A percentile compares a stretch with the other conserved stretches of the same genome.
phyloP scores from a whole-genome alignment of 805 yeast species.

The Schwanniomyces yamadae region DNA sequence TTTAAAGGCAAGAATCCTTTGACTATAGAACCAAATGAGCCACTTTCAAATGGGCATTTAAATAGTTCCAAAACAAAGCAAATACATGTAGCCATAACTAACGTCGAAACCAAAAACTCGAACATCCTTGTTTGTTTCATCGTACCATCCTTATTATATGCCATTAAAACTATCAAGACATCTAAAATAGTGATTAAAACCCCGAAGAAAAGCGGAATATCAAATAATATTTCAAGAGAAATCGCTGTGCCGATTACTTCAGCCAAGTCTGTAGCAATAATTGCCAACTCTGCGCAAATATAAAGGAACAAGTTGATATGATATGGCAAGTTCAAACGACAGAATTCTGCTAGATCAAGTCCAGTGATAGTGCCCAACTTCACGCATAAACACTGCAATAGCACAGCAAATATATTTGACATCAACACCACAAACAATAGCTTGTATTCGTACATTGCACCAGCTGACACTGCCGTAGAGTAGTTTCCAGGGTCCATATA shows the following conservation, averaged over 20 bases:
- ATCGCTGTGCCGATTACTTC: conserved; percentile 98
- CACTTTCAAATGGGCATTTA: conserved; percentile 53
- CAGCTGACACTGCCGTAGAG: conserved; percentile 91
- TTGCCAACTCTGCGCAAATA: conserved; percentile 82
- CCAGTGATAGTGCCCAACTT: conserved; percentile 95
- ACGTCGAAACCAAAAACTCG: conserved; percentile 74
- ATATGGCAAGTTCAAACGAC: conserved; percentile 70
- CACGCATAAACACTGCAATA: conserved; percentile 80
- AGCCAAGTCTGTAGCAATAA: conserved; percentile 93
- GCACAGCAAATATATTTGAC: conserved; percentile 83
- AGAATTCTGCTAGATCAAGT: conserved; percentile 82
- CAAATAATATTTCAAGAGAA: conserved; percentile 78
- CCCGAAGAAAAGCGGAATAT: conserved; percentile 78
- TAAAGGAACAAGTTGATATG: conserved; percentile 63
- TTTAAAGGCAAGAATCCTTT: conserved; percentile 70
- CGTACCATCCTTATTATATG: conserved; percentile 83
- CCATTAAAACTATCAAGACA: conserved; percentile 80
- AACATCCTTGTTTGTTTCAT: conserved; percentile 73
- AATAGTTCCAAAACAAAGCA: conserved; percentile 80
- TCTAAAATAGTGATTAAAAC: conserved; percentile 83
- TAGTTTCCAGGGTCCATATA: conserved; percentile 98
- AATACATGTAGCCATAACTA: conserved; percentile 79
- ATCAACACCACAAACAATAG: conserved; percentile 74
- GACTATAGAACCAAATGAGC: conserved; percentile 42
- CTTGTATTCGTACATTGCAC: conserved; percentile 81